Base-by-base conservation (phyloP, 2,329 filamentous ascomycete species). In the Trichoderma afroharzianum region DNA sequence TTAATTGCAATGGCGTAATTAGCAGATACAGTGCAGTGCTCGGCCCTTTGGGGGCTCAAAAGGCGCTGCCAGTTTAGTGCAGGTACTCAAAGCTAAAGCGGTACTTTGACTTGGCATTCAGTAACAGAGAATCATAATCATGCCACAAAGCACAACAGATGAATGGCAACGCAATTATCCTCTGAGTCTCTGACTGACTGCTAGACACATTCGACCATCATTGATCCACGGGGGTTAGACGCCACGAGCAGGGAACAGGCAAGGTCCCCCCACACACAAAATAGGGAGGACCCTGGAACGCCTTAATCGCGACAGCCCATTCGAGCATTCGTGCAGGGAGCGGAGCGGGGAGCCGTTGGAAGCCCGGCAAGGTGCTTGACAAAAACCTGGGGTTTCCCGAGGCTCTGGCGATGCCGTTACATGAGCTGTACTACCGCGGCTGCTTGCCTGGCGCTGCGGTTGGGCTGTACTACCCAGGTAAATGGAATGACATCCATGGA, bases 191-290 rank as follows among this genome's bases (percentile, higher is more conserved):
- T 43, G 39, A n/a, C 7, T 39, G 39, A n/a, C 39, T n/a, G 39
- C 15, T 9, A 43, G 15, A 43, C 39, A 43, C 39, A 43, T 1
- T 11, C 39, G 18, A 68, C 55, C 53, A 59, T 68, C 53, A 59
- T 68, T 36, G 33, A 36, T 36, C 64, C 55, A 43, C 26, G 12
- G 30, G 64, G 55, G 53, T 47, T 50, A 30, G 32, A 68, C 64
- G 64, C 64, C 64, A 68, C 64, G 33, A 70, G 68, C 68, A 70
- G 68, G 68, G 68, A 70, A 70, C 68, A 70, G 68, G 59, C 59
- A 61, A 57, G 32, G 59, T 57, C 26, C 53, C 68, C 67, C 68
- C 64, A 66, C 64, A 68, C 64, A n/a, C 18, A 21, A 6, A 59
- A 50, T 32, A 43, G 53, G 43, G 53, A 58, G 32, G 53, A 58